Evolutionary conservation across 495 filamentous ascomycete species (phyloP).

Genomic region (Cercophora newfieldiana): DNA sequence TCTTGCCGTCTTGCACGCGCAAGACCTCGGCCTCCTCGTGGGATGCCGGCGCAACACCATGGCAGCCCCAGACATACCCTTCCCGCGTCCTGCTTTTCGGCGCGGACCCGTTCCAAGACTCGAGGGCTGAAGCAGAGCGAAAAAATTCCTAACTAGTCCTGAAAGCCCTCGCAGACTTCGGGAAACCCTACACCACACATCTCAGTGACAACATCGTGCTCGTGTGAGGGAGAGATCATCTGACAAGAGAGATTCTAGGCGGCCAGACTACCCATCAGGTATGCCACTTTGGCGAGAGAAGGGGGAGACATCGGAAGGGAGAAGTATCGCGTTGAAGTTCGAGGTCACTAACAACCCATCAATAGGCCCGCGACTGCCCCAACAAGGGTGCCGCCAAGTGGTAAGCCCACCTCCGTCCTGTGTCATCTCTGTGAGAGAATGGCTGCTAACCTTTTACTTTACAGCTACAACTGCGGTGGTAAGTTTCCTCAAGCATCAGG

Average conservation of each 20-base stretch:
- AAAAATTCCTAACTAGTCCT: slow-evolving; percentile 17
- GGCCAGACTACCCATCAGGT: slow-evolving; percentile 53
- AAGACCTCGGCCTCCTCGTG: not conserved
- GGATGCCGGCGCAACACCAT: not conserved
- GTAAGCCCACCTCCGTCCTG: slow-evolving; percentile 46
- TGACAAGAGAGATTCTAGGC: slow-evolving; percentile 49
- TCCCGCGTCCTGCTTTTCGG: not conserved
- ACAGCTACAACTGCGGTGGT: slow-evolving; percentile 57
- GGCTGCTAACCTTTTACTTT: slow-evolving; percentile 33
- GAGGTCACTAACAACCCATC: slow-evolving; percentile 25
- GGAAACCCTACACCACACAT: slow-evolving; percentile 17
- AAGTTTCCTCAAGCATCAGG: slow-evolving; percentile 33
- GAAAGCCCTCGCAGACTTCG: slow-evolving; percentile 16
- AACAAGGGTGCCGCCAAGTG: slow-evolving; percentile 91
- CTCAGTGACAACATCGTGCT: slow-evolving; percentile 31
- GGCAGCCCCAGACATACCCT: not conserved
- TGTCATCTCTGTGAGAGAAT: not conserved
- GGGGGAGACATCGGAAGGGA: slow-evolving; percentile 16
- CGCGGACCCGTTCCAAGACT: slow-evolving; percentile 1
- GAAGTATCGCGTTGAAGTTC: slow-evolving; percentile 21
- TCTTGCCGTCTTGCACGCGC: not conserved
- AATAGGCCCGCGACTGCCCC: slow-evolving; percentile 87
- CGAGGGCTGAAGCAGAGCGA: slow-evolving; percentile 18
- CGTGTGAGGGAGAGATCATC: slow-evolving; percentile 39
- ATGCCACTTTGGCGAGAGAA: slow-evolving; percentile 36